These are phyloP conservation scores for Panus rudis DNA, from an alignment of 768 basidiomycete genomes.

Conservation along the genomic window DNA sequence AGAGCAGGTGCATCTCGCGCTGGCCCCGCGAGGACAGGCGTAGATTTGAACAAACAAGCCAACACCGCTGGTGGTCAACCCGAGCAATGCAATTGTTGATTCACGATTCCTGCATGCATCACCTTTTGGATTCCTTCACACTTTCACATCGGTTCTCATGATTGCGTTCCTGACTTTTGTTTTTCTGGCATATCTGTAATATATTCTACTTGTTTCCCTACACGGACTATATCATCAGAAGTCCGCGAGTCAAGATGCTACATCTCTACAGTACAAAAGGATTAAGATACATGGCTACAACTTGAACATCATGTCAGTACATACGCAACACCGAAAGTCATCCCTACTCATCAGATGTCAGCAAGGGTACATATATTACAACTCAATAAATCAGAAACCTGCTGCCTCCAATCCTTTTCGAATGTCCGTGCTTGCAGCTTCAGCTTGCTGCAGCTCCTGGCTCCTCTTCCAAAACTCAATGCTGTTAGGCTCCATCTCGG, in stretches of 20 bases:
- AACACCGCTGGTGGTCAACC: constrained; percentile 43
- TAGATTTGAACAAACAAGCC: constrained; percentile 75
- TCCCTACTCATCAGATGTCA: too few relatives aligned
- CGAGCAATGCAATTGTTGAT: constrained; percentile 74
- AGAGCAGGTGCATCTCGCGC: constrained; percentile 46
- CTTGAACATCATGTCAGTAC: too few relatives aligned
- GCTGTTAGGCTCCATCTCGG: constrained; percentile 38
- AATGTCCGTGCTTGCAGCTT: constrained; percentile 57
- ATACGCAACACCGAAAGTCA: too few relatives aligned
- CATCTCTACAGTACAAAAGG: too few relatives aligned
- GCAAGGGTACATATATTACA: too few relatives aligned
- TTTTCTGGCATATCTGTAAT: constrained; percentile 33
- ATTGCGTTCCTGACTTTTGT: constrained; percentile 14
- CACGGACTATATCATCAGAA: constrained; percentile 19
- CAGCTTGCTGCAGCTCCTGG: constrained; percentile 51
- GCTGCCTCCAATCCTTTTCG: constrained; percentile 62
- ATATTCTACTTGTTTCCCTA: constrained; percentile 23
- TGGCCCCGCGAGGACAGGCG: constrained; percentile 48
- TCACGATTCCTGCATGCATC: constrained; percentile 5
- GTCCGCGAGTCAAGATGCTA: too few relatives aligned
- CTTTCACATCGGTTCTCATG: constrained; percentile 20
- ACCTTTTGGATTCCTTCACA: constrained; percentile 8
- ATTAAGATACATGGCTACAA: too few relatives aligned
- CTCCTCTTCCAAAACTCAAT: constrained; percentile 50
- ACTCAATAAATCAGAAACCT: constrained; percentile 42